Evolutionary conservation across 2,329 filamentous ascomycete genomes (phyloP).

Genomic region (Penicillium sp.): DNA sequence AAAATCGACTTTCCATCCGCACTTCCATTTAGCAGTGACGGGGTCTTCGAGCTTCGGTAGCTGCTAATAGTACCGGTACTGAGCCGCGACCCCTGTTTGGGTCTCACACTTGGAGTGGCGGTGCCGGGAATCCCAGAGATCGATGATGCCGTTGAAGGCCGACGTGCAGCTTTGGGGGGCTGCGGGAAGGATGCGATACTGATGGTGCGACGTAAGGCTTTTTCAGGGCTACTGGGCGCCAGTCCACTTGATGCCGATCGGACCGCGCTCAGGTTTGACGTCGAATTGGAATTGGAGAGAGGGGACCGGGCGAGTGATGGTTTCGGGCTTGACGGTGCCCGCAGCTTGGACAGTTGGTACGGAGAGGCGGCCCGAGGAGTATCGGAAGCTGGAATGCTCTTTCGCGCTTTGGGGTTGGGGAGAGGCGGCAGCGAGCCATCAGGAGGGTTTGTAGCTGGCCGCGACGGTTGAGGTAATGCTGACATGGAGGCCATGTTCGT

Average conservation of each 20-base stretch:
- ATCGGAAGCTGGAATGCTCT: constrained; percentile 53
- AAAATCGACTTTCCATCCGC: constrained; percentile 70
- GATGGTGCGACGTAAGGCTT: constrained; percentile 74
- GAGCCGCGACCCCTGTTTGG: constrained; percentile 53
- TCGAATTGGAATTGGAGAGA: constrained; percentile 44
- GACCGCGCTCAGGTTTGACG: constrained; percentile 53
- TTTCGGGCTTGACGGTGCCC: constrained; percentile 55
- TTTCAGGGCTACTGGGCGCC: constrained; percentile 52
- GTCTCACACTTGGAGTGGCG: constrained; percentile 39
- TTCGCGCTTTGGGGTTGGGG: constrained; percentile 67
- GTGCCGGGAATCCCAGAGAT: constrained; percentile 34
- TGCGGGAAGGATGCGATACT: constrained; percentile 94
- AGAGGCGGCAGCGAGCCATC: constrained; percentile 67
- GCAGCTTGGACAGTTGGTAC: constrained; percentile 50
- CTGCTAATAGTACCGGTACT: constrained; percentile 52
- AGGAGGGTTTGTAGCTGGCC: constrained; percentile 59
- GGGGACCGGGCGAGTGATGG: constrained; percentile 49
- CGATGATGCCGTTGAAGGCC: constrained; percentile 57
- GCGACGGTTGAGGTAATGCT: constrained; percentile 62
- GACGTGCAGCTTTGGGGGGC: constrained; percentile 65
- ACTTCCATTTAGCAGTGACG: constrained; percentile 73
- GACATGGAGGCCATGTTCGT: constrained; percentile 42
- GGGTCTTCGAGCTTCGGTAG: constrained; percentile 51
- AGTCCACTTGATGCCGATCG: constrained; percentile 54
- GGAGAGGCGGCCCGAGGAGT: constrained; percentile 41